Conservation (phyloP, 2,329 filamentous ascomycete genomes). For the Aureobasidium musti region DNA sequence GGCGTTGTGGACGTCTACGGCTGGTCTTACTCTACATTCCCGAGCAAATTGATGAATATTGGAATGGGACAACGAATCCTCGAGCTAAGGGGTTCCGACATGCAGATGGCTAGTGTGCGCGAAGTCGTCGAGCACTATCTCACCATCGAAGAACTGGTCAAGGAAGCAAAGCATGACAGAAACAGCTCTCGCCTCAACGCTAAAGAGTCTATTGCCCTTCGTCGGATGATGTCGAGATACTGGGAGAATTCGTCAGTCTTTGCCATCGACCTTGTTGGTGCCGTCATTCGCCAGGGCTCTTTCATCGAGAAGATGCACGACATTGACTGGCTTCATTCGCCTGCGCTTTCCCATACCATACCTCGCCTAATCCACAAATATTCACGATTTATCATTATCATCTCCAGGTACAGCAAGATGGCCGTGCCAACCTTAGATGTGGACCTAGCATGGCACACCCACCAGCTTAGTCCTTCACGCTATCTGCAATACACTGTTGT, state of each 20-base stretch:
- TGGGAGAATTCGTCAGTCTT: constrained; percentile 68
- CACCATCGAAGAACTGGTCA: constrained; percentile 43
- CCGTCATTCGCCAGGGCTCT: constrained; percentile 65
- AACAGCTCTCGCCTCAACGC: neutral
- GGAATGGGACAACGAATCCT: constrained; percentile 49
- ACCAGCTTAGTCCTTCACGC: constrained; percentile 65
- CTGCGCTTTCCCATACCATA: constrained; percentile 65
- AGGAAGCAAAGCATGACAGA: constrained; percentile 38
- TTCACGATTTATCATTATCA: constrained; percentile 62
- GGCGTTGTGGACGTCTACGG: constrained; percentile 33
- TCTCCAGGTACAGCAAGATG: constrained; percentile 53
- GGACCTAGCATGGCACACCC: constrained; percentile 78
- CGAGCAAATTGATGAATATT: constrained; percentile 47
- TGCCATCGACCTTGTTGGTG: constrained; percentile 64
- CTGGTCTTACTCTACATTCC: constrained; percentile 9
- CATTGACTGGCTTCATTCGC: constrained; percentile 77
- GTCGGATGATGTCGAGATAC: constrained; percentile 70
- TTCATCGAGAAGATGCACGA: constrained; percentile 73
- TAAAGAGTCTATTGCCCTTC: constrained; percentile 48
- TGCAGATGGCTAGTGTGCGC: constrained; percentile 56
- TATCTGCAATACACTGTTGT: constrained; percentile 63
- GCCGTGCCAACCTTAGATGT: constrained; percentile 73
- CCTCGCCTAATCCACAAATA: constrained; percentile 65
- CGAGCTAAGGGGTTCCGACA: neutral
- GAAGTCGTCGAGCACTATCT: constrained; percentile 54